These are phyloP conservation scores for Salix udensis DNA, from an alignment of 345 rosid species.

Conservation along the genomic window DNA sequence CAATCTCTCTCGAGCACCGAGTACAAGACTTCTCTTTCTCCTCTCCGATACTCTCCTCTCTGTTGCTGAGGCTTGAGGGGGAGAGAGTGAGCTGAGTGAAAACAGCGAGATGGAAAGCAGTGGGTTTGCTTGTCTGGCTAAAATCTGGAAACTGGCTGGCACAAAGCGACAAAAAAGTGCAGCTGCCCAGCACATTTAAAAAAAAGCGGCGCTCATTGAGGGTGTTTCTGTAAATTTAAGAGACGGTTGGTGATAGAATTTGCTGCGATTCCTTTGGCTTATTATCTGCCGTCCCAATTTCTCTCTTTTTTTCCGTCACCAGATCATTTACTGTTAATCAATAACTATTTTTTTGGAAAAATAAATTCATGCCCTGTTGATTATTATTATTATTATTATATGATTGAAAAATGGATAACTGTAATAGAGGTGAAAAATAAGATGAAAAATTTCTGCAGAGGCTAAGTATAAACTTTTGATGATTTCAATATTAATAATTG, in stretches of 20 bases:
- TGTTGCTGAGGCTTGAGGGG: neutral
- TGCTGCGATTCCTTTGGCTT: no score
- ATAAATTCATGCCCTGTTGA: no score
- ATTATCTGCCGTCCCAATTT: no score
- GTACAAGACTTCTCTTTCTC: neutral
- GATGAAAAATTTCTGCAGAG: no score
- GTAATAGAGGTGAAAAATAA: no score
- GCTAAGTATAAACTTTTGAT: no score
- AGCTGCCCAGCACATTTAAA: conserved; percentile 4
- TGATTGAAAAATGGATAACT: no score
- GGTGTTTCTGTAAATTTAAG: conserved; percentile 3
- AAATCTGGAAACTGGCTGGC: neutral
- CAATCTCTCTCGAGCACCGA: neutral
- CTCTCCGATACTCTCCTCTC: neutral
- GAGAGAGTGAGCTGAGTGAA: neutral
- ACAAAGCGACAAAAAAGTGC: conserved; percentile 4
- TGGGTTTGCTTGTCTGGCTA: neutral
- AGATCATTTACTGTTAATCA: no score
- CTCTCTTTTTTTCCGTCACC: no score
- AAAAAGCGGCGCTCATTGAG: conserved; percentile 14
- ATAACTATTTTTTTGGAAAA: no score
- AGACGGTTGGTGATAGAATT: neutral
- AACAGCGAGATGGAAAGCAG: neutral
- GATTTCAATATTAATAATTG: no score
- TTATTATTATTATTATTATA: no score